Evolutionary conservation across 768 basidiomycete genomes (phyloP).

Genomic region (Solioccasus polychromus): DNA sequence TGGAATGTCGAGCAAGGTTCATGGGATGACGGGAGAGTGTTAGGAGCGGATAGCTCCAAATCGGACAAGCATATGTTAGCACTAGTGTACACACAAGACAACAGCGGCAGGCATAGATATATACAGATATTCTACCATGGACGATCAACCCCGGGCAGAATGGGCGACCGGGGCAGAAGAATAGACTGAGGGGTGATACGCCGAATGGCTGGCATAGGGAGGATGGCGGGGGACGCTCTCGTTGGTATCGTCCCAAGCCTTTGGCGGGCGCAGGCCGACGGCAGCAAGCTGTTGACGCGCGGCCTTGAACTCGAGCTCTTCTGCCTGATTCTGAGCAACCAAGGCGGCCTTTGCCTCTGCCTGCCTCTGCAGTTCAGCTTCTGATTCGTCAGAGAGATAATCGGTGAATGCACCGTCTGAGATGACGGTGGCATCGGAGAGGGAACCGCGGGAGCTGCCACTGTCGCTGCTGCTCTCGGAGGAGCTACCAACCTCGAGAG

Average conservation of each 20-base stretch:
- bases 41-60: slow-evolving; percentile 13
- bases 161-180: slow-evolving; percentile 26
- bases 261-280: slow-evolving; percentile 74
- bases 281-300: slow-evolving; percentile 75
- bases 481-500: slow-evolving; percentile 38
- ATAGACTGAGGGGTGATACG: slow-evolving; percentile 28
- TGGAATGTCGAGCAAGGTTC: slow-evolving; percentile 85
- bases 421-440: slow-evolving; percentile 74
- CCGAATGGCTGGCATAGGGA: slow-evolving; percentile 24
- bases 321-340: slow-evolving; percentile 74
- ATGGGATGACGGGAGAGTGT: slow-evolving; percentile 41
- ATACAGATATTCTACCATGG: slow-evolving; percentile 18
- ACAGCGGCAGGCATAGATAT: slow-evolving; percentile 25
- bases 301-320: slow-evolving; percentile 78
- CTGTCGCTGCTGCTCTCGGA: slow-evolving; percentile 63
- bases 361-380: slow-evolving; percentile 82
- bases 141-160: slow-evolving; percentile 27
- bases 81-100: slow-evolving; percentile 24
- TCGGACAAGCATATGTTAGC: slow-evolving; percentile 9
- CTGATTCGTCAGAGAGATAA: slow-evolving; percentile 91
- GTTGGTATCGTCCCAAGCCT: slow-evolving; percentile 65
- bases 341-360: slow-evolving; percentile 77
- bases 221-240: slow-evolving; percentile 30
- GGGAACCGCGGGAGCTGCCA: slow-evolving; percentile 46
- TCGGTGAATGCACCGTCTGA: slow-evolving; percentile 89